Evolutionary conservation across 2,329 filamentous ascomycete genomes (phyloP).

Genomic region (Emergomyces pasteurianus): DNA sequence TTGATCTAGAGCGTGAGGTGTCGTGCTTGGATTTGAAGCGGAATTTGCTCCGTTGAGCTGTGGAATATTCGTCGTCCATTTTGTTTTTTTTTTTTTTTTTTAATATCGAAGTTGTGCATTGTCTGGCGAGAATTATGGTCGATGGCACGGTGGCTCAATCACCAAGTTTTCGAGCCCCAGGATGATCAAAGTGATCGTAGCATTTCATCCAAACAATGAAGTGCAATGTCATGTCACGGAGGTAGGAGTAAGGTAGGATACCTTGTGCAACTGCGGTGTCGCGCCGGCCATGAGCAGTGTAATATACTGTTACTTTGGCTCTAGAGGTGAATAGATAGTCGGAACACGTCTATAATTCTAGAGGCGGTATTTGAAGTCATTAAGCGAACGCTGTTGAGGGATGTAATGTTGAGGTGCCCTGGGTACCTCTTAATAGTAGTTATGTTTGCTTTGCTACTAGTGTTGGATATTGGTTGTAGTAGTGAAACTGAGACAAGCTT

Average conservation of each 20-base stretch:
- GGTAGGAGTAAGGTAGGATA: too few relatives aligned
- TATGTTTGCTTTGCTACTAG: too few relatives aligned
- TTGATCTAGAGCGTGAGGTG: neutral
- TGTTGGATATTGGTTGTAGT: too few relatives aligned
- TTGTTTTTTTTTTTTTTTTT: neutral
- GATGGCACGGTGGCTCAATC: neutral
- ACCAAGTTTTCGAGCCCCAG: neutral
- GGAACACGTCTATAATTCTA: too few relatives aligned
- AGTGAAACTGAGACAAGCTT: too few relatives aligned
- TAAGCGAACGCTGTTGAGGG: too few relatives aligned
- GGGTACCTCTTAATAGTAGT: too few relatives aligned
- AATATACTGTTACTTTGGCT: neutral
- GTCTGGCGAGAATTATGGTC: neutral
- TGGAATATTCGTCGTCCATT: conserved; percentile 10
- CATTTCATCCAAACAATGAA: neutral
- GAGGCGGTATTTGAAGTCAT: too few relatives aligned
- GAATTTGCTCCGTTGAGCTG: conserved; percentile 17
- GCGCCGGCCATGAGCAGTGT: neutral
- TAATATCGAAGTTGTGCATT: neutral
- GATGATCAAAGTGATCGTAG: neutral
- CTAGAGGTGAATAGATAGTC: too few relatives aligned
- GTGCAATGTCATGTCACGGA: neutral
- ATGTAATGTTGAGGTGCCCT: too few relatives aligned
- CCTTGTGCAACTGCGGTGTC: neutral
- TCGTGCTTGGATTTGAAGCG: conserved; percentile 19